Evolutionary conservation across 2,329 filamentous ascomycete species (phyloP), one percentile per base, ranked within the genome.

Genomic region (Aspergillus candidus): DNA sequence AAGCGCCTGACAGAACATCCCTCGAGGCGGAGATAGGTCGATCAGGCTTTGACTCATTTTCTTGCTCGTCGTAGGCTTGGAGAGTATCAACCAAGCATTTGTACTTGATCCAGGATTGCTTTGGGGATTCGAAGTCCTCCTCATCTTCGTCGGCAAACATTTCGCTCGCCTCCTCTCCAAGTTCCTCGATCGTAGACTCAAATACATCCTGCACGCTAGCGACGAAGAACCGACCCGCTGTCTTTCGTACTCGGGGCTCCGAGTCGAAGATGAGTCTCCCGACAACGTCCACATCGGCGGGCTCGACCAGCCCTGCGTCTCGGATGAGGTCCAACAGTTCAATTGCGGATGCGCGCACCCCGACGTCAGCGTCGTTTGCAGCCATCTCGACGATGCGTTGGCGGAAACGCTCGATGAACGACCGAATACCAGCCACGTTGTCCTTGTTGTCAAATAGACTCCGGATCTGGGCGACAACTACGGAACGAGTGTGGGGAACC

Each of bases 321-420:
- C 91, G 83, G 44, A 98, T 77, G 17, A 84, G 76, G 53, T 94
- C 87, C 13, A 96, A 80, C 33, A 95, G 77, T 41, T 87, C 80
- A 38, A 98, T 85, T 7, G 88, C 84, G 6, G 82, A 77, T 6
- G 88, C 84, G 31, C 93, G 83, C 27, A 97, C 88, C 41, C 77
- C 78, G 11, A 85, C 72, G 55, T 98, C 93, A 0, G 84, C 79
- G 65, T 98, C 93, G 49, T 82, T 80, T 6, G 85, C 88, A 1
- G 90, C 90, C 73, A 98, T 96, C 68, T 98, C 93, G 18, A 97
- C 84, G 32, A 98, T 74, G 22, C 93, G 82, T 5, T 83, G 75
- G 38, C 90, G 79, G 66, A 97, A 98, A 38, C 89, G 79, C 63
- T 97, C 93, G 31, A 94, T 95, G 58, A 97, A 98, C 47, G 89